Conservation (phyloP, 495 filamentous ascomycete species). For the Penicillium parvum region DNA sequence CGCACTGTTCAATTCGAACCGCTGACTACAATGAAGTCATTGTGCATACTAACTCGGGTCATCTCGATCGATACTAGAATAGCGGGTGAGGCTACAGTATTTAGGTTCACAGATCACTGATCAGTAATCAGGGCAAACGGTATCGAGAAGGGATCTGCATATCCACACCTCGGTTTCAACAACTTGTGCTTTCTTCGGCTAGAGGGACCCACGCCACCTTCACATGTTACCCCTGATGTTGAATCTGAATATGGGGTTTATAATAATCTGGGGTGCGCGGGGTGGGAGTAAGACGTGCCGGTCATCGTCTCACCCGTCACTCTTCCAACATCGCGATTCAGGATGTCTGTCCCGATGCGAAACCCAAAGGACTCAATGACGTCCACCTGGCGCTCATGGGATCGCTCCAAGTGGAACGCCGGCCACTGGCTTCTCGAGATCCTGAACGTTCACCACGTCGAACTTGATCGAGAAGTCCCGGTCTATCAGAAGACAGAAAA, state of each 20-base stretch:
- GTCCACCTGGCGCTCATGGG: conserved; percentile 30
- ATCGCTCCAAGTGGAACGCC: conserved; percentile 18
- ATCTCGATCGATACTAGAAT: no score
- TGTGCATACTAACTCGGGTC: no score
- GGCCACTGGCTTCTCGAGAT: conserved; percentile 21
- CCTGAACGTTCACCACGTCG: conserved; percentile 20
- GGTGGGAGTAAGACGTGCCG: neutral
- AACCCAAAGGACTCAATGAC: conserved; percentile 29
- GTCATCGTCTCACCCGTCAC: neutral
- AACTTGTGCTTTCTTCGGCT: neutral
- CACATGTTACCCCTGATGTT: neutral
- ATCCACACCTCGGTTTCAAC: neutral
- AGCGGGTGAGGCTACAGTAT: no score
- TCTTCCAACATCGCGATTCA: neutral
- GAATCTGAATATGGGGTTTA: neutral
- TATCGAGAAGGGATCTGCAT: neutral
- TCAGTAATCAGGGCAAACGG: neutral
- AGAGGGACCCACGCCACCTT: neutral
- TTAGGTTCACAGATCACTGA: neutral
- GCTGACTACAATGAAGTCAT: no score
- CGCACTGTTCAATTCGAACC: no score
- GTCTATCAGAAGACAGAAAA: conserved; percentile 27
- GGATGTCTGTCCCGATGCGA: neutral
- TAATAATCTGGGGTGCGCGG: neutral
- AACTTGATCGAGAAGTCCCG: conserved; percentile 20